Conservation (phyloP, 768 basidiomycete genomes). For the Punctularia strigosozonata region DNA sequence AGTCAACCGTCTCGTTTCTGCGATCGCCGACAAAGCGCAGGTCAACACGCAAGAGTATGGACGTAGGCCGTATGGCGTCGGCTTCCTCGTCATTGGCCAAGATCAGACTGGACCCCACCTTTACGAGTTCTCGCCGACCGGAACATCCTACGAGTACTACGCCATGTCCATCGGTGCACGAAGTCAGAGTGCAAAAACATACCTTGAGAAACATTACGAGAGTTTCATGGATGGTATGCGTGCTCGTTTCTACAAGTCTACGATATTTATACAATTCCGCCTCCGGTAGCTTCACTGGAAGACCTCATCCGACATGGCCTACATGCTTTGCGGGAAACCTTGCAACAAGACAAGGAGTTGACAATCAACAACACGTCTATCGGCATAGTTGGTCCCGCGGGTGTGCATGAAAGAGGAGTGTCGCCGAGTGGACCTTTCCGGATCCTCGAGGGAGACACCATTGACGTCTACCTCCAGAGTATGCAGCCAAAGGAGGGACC, state of each 20-base stretch:
- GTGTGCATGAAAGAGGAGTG: conserved; percentile 40
- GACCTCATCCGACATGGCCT: conserved; percentile 89
- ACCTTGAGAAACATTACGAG: conserved; percentile 90
- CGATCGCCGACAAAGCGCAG: conserved; percentile 97
- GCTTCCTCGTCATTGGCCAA: conserved; percentile 93
- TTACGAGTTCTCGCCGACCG: conserved; percentile 96
- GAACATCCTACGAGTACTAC: conserved; percentile 94
- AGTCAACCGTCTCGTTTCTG: conserved; percentile 83
- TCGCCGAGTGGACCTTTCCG: conserved; percentile 58
- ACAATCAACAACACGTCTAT: conserved; percentile 90
- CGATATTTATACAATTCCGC: neutral
- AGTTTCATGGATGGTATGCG: conserved; percentile 74
- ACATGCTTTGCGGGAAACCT: conserved; percentile 88
- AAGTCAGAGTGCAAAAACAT: conserved; percentile 97
- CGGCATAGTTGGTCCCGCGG: conserved; percentile 76
- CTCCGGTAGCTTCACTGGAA: conserved; percentile 50
- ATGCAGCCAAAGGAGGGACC: conserved; percentile 64
- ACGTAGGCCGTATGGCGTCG: conserved; percentile 93
- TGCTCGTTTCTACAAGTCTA: conserved; percentile 2
- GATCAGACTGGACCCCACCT: conserved; percentile 97
- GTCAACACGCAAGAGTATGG: conserved; percentile 99
- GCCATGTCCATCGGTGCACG: conserved; percentile 98
- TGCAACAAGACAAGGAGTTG: conserved; percentile 97
- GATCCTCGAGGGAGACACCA: conserved; percentile 74
- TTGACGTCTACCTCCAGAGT: conserved; percentile 62